These are phyloP conservation scores for Suillus subaureus DNA, from an alignment of 768 basidiomycete species.

Conservation along the genomic window DNA sequence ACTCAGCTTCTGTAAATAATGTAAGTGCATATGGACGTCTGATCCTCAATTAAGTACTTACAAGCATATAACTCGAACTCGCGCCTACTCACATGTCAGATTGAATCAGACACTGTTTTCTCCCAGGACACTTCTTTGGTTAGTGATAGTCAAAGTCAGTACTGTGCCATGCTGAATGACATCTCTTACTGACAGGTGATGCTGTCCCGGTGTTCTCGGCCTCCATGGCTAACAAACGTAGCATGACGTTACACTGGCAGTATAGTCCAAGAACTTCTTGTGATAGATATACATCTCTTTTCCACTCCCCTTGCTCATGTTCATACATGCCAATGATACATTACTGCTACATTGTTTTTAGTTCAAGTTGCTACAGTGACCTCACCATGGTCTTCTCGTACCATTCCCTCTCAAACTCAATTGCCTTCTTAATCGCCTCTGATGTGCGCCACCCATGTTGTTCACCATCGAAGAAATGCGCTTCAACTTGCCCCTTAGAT, in stretches of 20 bases:
- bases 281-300: background rate
- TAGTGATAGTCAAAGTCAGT: background rate
- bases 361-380: background rate
- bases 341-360: background rate
- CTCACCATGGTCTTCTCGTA: constrained; percentile 28
- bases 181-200: background rate
- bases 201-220: no score
- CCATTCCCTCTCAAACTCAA: constrained; percentile 38
- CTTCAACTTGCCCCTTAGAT: constrained; percentile 28
- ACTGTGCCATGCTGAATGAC: background rate
- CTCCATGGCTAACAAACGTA: no score
- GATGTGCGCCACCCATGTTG: constrained; percentile 43
- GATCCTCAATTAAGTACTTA: no score
- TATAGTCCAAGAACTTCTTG: background rate
- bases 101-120: background rate
- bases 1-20: background rate
- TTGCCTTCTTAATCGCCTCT: constrained; percentile 36
- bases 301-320: background rate
- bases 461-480: constrained; percentile 45
- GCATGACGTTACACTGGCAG: background rate
- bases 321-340: background rate
- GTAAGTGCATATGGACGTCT: no score
- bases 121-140: background rate
- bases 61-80: background rate
- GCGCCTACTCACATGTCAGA: background rate